Base-by-base conservation (phyloP, 768 basidiomycete species). In the Psilocybe cyanescens region DNA sequence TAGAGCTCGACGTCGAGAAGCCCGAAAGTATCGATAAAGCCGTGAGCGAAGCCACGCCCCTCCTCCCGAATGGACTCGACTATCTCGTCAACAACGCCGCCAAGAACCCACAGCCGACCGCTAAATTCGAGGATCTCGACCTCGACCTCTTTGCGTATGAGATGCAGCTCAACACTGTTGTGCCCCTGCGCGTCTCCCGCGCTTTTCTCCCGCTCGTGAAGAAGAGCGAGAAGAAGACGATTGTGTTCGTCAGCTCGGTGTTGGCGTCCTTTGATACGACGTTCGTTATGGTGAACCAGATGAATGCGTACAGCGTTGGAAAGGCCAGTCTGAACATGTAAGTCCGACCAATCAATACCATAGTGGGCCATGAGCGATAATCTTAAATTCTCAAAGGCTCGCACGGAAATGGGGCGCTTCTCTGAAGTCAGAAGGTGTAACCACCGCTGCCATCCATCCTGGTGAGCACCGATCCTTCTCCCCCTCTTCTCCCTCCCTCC, bases 241-340 rank as follows among this genome's bases (percentile, higher is more conserved):
- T 71, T 46, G 60, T 68, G 19, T 67, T 66, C 52, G 53, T 71
- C 41, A 62, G 64, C 58, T 71, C 70, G 14, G 61, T 65, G 35
- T 62, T 69, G n/a, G 70, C 68, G n/a, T 71, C 70, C 11, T 60
- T 63, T 9, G 44, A 63, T 11, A 52, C 65, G 28, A 55, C 59
- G 16, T 60, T 47, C 29, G 28, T 64, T 48, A 57, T 59, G 53
- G 60, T 57, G 4, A 55, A 58, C 46, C 61, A 62, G 46, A 56
- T 53, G 51, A 68, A 70, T 48, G 57, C 65, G 8, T 70, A 70
- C 65, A 55, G 54, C 14, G 58, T 68, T 7, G 54, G 58, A 31
- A 67, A 68, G 44, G 69, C 69, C 39, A 63, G 66, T 45, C 55
- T 67, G n/a, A 68, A 68, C 53, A 69, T 69, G 69, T 67, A 24